Conservation (phyloP, 345 rosid genomes). For the Eucalyptus rudis region DNA sequence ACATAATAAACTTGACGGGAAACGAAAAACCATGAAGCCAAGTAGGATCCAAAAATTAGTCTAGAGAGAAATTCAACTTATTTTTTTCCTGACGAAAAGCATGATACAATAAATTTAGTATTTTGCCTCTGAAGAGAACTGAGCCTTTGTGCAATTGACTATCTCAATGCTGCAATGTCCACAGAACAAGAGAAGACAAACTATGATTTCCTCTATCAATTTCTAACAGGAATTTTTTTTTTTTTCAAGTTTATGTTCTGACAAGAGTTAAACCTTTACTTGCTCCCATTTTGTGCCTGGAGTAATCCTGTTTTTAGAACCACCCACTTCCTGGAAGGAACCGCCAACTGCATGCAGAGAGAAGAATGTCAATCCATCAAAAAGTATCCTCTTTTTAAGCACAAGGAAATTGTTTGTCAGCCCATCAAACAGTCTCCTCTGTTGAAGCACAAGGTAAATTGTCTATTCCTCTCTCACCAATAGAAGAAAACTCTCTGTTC, state of each 20-base stretch:
- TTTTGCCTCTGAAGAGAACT: not conserved
- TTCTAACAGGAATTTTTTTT: not conserved
- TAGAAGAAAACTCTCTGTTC: not conserved
- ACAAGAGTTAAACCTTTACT: conserved; percentile 59
- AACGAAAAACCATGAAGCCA: not conserved
- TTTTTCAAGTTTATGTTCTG: not conserved
- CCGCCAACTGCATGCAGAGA: conserved; percentile 26
- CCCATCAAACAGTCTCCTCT: not conserved
- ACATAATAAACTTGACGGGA: not conserved
- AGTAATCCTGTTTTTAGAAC: conserved; percentile 47
- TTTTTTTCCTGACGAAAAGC: not conserved
- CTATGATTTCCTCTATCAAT: not conserved
- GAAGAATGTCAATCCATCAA: not conserved
- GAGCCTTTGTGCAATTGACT: not conserved
- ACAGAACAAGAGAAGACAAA: not conserved
- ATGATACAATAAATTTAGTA: not conserved
- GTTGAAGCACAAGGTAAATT: not conserved
- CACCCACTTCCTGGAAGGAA: conserved; percentile 29
- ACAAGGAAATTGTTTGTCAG: not conserved
- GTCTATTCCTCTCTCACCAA: not conserved
- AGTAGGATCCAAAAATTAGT: not conserved
- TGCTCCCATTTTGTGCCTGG: conserved; percentile 92
- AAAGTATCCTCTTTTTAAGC: not conserved
- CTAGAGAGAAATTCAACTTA: not conserved
- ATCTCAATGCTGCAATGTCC: not conserved